These are phyloP conservation scores for Penicillium parvum DNA, from an alignment of 495 filamentous ascomycete species.

Conservation along the genomic window DNA sequence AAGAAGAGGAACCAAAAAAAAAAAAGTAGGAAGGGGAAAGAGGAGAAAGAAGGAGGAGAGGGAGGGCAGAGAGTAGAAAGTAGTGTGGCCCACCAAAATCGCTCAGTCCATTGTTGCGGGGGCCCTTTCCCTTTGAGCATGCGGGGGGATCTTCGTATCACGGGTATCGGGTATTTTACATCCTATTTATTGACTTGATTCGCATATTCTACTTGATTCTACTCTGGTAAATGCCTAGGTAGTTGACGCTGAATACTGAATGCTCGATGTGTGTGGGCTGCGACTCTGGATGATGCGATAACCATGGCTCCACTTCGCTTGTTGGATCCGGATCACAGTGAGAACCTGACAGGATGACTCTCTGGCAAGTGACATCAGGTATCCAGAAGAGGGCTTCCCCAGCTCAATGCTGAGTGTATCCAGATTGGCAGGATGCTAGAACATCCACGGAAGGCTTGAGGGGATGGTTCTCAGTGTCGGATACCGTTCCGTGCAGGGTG, in stretches of 20 bases:
- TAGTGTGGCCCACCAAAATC: constrained; percentile 30
- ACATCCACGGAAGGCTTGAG: too few relatives aligned
- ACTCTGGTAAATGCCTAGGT: neutral
- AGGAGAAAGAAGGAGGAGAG: constrained; percentile 18
- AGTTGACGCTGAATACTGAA: neutral
- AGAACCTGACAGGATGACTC: constrained; percentile 4
- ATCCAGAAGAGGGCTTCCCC: too few relatives aligned
- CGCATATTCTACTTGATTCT: neutral
- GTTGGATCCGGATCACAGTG: constrained; percentile 11
- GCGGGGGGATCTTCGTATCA: constrained; percentile 28
- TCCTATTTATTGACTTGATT: neutral
- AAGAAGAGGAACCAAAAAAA: constrained; percentile 10
- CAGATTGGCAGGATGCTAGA: too few relatives aligned
- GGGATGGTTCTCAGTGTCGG: neutral
- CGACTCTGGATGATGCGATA: constrained; percentile 21
- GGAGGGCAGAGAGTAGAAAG: too few relatives aligned
- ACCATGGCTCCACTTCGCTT: constrained; percentile 23
- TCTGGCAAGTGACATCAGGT: too few relatives aligned
- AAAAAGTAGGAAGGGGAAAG: constrained; percentile 19
- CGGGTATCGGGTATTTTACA: neutral
- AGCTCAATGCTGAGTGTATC: too few relatives aligned
- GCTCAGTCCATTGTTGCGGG: constrained; percentile 31
- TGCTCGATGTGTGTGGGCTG: constrained; percentile 3
- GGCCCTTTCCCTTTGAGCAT: constrained; percentile 33
- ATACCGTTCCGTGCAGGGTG: constrained; percentile 16